Conservation (phyloP, 2,329 filamentous ascomycete species). For the Alternaria infectoria region DNA sequence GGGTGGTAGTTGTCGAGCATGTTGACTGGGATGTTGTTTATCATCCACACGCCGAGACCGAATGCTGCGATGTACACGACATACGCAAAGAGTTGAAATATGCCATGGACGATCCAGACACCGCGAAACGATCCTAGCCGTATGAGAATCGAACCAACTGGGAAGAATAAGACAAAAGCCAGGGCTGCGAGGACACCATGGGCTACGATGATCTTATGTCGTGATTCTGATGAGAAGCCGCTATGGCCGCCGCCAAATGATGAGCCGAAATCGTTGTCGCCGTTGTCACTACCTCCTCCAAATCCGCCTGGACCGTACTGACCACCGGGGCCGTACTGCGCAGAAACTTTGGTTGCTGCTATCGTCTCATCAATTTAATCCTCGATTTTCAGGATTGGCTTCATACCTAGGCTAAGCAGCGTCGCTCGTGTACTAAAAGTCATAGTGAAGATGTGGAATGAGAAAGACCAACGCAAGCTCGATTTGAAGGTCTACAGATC, state of each 20-base stretch:
- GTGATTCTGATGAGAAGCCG: slow-evolving; percentile 7
- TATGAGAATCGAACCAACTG: slow-evolving; percentile 52
- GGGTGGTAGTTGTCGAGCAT: slow-evolving; percentile 53
- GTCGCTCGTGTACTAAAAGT: slow-evolving; percentile 5
- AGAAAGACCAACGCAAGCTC: not conserved
- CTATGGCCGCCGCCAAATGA: slow-evolving; percentile 6
- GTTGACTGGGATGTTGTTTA: slow-evolving; percentile 38
- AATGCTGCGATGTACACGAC: slow-evolving; percentile 57
- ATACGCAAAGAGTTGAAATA: slow-evolving; percentile 57
- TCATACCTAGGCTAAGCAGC: slow-evolving; percentile 22
- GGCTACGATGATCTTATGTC: slow-evolving; percentile 44
- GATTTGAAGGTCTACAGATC: not conserved
- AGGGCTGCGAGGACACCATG: slow-evolving; percentile 53
- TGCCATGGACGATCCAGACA: slow-evolving; percentile 51
- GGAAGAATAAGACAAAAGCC: slow-evolving; percentile 54
- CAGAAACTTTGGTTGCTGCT: slow-evolving; percentile 19
- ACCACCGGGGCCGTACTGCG: slow-evolving; percentile 17
- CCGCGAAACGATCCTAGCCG: slow-evolving; percentile 50
- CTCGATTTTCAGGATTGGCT: not conserved
- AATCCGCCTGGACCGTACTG: slow-evolving; percentile 14
- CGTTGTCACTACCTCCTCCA: slow-evolving; percentile 5
- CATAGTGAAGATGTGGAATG: slow-evolving; percentile 12
- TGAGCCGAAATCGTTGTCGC: slow-evolving; percentile 4
- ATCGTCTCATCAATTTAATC: slow-evolving; percentile 5
- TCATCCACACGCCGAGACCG: slow-evolving; percentile 59